Base-by-base conservation (phyloP, 2,329 filamentous ascomycete species). In the Colletotrichum melonis region DNA sequence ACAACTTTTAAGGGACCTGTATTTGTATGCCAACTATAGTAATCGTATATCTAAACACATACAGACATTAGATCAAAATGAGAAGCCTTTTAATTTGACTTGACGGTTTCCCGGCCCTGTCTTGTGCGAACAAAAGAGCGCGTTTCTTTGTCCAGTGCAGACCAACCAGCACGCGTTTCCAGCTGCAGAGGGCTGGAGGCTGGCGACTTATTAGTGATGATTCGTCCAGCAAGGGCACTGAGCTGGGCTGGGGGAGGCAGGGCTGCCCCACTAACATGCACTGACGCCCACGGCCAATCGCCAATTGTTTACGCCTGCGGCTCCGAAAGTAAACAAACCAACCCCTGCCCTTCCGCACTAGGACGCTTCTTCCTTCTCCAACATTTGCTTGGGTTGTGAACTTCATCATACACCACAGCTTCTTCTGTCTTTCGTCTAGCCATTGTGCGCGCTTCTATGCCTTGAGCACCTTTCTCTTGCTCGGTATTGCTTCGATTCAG, bases 301-400 rank as follows among this genome's bases (percentile, higher is more conserved):
- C 69, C 57, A 68, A 62, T 74, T 74, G 72, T 74, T 74, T 74
- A 74, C 72, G 69, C 71, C 71, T 70, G 63, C 59, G 46, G 46
- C 32, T 52, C 42, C 22, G 57, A 73, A 74, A 74, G 72, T 74
- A 74, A 74, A 74, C 72, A 74, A 74, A 74, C 68, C 63, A 26
- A 74, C 63, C 72, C 72, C 72, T 74, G 72, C 52, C 32, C 22
- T 22, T 59, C 67, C 72, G 64, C 67, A 38, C 49, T 65, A 60
- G 52, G 54, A 63, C 63, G 69, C 63, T 72, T 74, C 63, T 28
- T 72, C 58, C 57, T 58, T 63, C 62, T 68, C 69, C 63, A 72
- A 49, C 52, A 54, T 54, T 72, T n/a, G n/a, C 7, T 2, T 9
- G 2, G 55, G 38, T 58, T 63, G 32, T 26, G 16, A 66, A 38